phyloP scores from a whole-genome alignment of 345 rosid genomes.

The Dovyalis caffra region DNA sequence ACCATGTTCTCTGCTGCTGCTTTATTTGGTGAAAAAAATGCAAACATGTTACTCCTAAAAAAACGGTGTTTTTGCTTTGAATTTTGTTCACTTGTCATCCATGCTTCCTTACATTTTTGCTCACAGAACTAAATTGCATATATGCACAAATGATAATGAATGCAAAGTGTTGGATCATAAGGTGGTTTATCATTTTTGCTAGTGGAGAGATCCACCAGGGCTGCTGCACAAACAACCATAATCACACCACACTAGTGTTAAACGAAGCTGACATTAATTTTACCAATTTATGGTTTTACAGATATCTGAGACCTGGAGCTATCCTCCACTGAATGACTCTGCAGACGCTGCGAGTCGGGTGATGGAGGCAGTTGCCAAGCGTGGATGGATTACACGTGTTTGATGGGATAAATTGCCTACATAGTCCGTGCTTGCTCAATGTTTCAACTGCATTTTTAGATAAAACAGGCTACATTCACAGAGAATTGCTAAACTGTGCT shows the following conservation, averaged over 20 bases:
- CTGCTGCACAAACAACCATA: neutral
- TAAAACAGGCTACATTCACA: no score
- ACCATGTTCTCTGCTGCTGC: neutral
- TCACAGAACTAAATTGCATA: neutral
- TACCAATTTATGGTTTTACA: neutral
- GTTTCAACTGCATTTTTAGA: no score
- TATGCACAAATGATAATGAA: neutral
- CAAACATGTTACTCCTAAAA: neutral
- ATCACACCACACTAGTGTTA: neutral
- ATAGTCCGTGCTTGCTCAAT: neutral
- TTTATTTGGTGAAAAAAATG: neutral
- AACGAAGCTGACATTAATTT: neutral
- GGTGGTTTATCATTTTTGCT: neutral
- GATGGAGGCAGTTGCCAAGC: conserved; percentile 19
- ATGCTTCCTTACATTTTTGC: neutral
- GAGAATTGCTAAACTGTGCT: neutral
- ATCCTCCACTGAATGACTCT: conserved; percentile 28
- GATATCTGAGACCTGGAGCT: conserved; percentile 33
- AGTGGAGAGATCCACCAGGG: neutral
- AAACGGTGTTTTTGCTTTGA: neutral
- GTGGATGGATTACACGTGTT: conserved; percentile 13
- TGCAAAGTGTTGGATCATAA: neutral
- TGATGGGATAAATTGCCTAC: neutral
- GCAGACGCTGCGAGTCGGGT: conserved; percentile 21
- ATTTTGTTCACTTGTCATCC: neutral